A percentile compares a stretch with the other conserved stretches of the same genome.
Evolutionary conservation across 1,284 basidiomycete genomes (phyloP).

Genomic region (Pisolithus thermaeus): DNA sequence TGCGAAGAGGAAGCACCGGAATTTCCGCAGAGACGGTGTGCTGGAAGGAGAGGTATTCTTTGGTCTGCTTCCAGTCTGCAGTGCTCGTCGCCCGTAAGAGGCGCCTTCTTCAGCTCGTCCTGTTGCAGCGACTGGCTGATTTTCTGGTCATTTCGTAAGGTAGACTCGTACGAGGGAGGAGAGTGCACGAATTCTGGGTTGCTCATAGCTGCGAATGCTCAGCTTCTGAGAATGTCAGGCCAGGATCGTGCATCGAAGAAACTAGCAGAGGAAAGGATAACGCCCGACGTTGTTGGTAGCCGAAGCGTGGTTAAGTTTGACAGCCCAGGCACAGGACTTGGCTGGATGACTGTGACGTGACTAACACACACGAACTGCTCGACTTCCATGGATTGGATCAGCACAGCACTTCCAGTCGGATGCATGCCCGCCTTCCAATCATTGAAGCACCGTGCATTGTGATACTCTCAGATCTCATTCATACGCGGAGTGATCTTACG

Average conservation of each 20-base stretch:
- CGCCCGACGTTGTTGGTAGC: constrained; percentile 5
- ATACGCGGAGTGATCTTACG: too few species aligned
- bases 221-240: background rate
- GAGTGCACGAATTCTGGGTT: constrained; percentile 27
- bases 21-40: constrained; percentile 5
- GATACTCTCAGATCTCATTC: too few species aligned
- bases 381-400: background rate
- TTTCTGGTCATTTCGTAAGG: constrained; percentile 52
- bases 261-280: background rate
- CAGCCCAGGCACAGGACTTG: background rate
- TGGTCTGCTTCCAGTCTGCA: constrained; percentile 8
- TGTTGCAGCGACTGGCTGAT: constrained; percentile 37
- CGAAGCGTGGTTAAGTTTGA: too few species aligned
- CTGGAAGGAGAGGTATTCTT: constrained; percentile 7
- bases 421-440: too few species aligned
- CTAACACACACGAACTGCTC: background rate
- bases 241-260: constrained; percentile 5
- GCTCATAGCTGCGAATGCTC: constrained; percentile 16
- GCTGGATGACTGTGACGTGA: background rate
- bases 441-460: too few species aligned
- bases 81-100: constrained; percentile 24
- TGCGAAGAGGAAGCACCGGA: background rate
- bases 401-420: background rate
- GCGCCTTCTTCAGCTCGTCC: constrained; percentile 18
- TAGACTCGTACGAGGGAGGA: constrained; percentile 46